A percentile compares a stretch with the other conserved stretches of the same genome.
These are phyloP conservation scores for Pseudogymnoascus pannorum DNA, from an alignment of 2,329 filamentous ascomycete genomes.

Conservation along the genomic window DNA sequence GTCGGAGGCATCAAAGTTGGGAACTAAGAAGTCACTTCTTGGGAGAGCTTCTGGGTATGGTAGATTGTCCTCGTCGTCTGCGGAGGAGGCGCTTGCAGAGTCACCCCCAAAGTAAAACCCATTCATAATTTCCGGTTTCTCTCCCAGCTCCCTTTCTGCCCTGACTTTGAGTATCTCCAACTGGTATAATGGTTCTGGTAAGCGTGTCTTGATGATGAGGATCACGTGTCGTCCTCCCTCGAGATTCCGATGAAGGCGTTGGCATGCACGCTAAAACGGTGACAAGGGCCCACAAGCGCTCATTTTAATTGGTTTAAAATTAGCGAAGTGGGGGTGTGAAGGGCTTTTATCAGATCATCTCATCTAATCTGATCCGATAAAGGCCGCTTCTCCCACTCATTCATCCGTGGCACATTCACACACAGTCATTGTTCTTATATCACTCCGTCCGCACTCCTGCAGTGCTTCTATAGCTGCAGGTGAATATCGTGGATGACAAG, in stretches of 20 bases:
- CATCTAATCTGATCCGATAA: constrained; percentile 11
- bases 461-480: constrained; percentile 7
- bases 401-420: background rate
- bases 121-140: constrained; percentile 32
- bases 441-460: background rate
- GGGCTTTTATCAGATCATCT: constrained; percentile 10
- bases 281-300: constrained; percentile 5
- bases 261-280: background rate
- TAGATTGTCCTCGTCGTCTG: constrained; percentile 60
- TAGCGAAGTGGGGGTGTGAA: background rate
- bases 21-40: constrained; percentile 71
- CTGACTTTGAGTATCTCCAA: background rate
- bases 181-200: background rate
- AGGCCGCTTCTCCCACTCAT: constrained; percentile 8
- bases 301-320: background rate
- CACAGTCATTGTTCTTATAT: constrained; percentile 9
- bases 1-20: constrained; percentile 67
- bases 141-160: background rate
- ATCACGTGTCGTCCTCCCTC: constrained; percentile 3
- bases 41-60: constrained; percentile 84
- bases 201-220: constrained; percentile 3
- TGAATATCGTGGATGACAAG: background rate
- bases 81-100: constrained; percentile 24
- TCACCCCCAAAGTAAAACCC: constrained; percentile 37
- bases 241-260: constrained; percentile 6